Percentiles rank a stretch among this genome's conserved stretches.
Evolutionary conservation across 495 filamentous ascomycete species (phyloP).

Genomic region (Talaromyces adpressus): DNA sequence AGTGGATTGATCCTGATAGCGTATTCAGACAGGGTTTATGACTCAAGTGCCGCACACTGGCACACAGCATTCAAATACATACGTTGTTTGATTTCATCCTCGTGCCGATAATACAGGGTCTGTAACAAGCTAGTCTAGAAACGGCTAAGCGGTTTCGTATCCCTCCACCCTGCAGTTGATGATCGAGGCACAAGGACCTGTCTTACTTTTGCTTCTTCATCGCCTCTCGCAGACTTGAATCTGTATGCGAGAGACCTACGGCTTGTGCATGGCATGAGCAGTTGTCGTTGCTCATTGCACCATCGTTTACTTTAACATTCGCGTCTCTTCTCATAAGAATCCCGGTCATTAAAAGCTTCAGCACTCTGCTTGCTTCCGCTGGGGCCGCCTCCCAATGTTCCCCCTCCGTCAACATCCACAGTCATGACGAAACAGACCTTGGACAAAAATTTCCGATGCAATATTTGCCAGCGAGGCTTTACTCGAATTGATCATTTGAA

Average conservation of each 20-base stretch:
- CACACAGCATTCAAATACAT: not conserved
- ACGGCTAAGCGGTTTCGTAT: not conserved
- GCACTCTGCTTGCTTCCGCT: not conserved
- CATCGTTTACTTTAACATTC: not conserved
- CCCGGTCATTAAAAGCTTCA: not conserved
- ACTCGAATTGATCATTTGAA: slow-evolving; percentile 44
- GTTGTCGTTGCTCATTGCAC: not conserved
- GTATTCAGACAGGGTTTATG: not conserved
- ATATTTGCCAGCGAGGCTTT: slow-evolving; percentile 40
- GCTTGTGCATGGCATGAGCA: not conserved
- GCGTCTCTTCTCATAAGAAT: not conserved
- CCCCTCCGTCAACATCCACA: slow-evolving; percentile 7
- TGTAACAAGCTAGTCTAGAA: not conserved
- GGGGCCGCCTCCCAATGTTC: slow-evolving; percentile 4
- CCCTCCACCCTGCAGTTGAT: not conserved
- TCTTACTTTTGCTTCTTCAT: not conserved
- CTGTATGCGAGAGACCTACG: not conserved
- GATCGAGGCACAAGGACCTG: not conserved
- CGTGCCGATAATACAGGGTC: not conserved
- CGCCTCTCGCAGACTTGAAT: not conserved
- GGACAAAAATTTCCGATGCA: slow-evolving; percentile 41
- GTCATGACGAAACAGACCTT: slow-evolving; percentile 30
- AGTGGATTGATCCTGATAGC: not conserved
- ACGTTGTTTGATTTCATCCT: not conserved
- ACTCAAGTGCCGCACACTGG: not conserved